phyloP scores from a whole-genome alignment of 164 flowering plant species.

The Platanus orientalis region DNA sequence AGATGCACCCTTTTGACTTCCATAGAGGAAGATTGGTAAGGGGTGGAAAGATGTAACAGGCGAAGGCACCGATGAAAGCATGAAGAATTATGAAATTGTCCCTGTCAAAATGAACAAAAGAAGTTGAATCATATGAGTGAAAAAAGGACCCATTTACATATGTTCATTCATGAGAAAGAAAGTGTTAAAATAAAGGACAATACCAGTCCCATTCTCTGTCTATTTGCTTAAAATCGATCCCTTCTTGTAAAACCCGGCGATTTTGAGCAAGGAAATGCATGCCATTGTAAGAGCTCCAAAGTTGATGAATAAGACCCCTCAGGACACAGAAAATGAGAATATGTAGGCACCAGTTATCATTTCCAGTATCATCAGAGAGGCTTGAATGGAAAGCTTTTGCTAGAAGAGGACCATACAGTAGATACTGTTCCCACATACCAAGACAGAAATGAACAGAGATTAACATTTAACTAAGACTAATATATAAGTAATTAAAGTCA shows the following conservation, averaged over 20 bases:
- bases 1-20: slow-evolving; percentile 47
- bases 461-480: background rate
- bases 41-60: slow-evolving; percentile 37
- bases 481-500: background rate
- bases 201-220: slow-evolving; percentile 90
- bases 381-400: slow-evolving; percentile 38
- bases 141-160: background rate
- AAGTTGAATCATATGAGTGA: background rate
- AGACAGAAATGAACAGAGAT: background rate
- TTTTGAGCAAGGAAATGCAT: slow-evolving; percentile 57
- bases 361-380: slow-evolving; percentile 18
- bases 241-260: slow-evolving; percentile 42
- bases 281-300: slow-evolving; percentile 43
- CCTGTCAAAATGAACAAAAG: slow-evolving; percentile 33
- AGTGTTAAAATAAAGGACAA: background rate
- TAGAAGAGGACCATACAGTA: slow-evolving; percentile 61
- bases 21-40: slow-evolving; percentile 49
- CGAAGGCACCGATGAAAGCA: slow-evolving; percentile 43
- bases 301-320: slow-evolving; percentile 42
- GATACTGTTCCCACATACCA: slow-evolving; percentile 34
- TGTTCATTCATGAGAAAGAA: background rate
- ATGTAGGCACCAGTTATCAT: slow-evolving; percentile 48
- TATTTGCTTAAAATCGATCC: slow-evolving; percentile 69
- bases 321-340: slow-evolving; percentile 48
- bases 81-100: slow-evolving; percentile 80